These are phyloP conservation scores for Lodderomyces parapsilosis DNA, from an alignment of 1,139 yeast genomes.

Conservation along the genomic window DNA sequence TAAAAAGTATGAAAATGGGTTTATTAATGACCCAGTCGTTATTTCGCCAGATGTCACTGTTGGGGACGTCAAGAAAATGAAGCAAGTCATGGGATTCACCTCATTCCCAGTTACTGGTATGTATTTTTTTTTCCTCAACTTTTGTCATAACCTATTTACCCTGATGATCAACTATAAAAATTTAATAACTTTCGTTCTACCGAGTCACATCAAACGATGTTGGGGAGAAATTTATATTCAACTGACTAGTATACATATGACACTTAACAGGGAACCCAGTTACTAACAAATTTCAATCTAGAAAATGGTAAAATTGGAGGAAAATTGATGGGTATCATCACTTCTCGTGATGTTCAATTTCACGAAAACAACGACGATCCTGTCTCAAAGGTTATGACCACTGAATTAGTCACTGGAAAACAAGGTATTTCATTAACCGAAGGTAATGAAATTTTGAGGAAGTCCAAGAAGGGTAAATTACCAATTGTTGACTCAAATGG, in stretches of 20 bases:
- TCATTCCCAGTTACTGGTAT: conserved; percentile 99
- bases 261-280: neutral
- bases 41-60: conserved; percentile 75
- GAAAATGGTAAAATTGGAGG: conserved; percentile 87
- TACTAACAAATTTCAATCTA: conserved; percentile 35
- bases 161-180: conserved; percentile 63
- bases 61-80: conserved; percentile 74
- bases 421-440: conserved; percentile 77
- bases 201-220: conserved; percentile 95
- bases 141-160: conserved; percentile 9
- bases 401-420: conserved; percentile 78
- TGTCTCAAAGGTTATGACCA: conserved; percentile 86
- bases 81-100: conserved; percentile 80
- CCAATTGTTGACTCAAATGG: conserved; percentile 83
- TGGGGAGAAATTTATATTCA: conserved; percentile 67
- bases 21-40: conserved; percentile 92
- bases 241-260: conserved; percentile 3
- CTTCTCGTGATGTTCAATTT: conserved; percentile 97
- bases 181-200: conserved; percentile 99
- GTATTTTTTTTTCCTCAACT: conserved; percentile 36
- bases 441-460: conserved; percentile 88
- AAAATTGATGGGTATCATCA: conserved; percentile 89
- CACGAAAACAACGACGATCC: conserved; percentile 66
- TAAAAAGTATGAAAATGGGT: conserved; percentile 95
- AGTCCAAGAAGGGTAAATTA: conserved; percentile 95